A percentile compares a stretch with the other conserved stretches of the same genome.
These are phyloP conservation scores for Carex kokanica DNA, from an alignment of 176 grass and related monocot genomes.

Conservation along the genomic window DNA sequence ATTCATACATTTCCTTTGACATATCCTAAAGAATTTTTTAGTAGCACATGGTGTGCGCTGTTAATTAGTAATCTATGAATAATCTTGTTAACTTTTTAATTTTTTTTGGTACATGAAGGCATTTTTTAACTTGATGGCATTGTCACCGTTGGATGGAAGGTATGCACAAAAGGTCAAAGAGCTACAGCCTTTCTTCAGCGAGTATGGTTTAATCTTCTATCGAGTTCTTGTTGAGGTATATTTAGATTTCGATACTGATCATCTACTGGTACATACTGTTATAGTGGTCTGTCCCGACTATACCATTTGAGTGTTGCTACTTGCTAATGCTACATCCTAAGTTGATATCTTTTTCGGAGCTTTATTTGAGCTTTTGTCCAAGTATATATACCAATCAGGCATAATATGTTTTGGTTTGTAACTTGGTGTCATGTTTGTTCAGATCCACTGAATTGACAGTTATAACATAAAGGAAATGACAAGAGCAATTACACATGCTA, in stretches of 20 bases:
- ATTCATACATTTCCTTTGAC: neutral
- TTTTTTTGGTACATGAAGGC: slow-evolving; percentile 19
- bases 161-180: slow-evolving; percentile 48
- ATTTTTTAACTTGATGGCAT: slow-evolving; percentile 51
- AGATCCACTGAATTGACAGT: neutral
- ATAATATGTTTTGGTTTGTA: neutral
- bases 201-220: slow-evolving; percentile 90
- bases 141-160: slow-evolving; percentile 86
- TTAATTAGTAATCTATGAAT: neutral
- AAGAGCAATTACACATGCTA: neutral
- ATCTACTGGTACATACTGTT: neutral
- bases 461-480: neutral
- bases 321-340: neutral
- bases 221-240: slow-evolving; percentile 77
- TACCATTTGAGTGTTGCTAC: neutral
- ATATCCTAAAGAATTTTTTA: neutral
- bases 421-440: neutral
- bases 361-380: neutral
- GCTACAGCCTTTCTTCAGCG: slow-evolving; percentile 74
- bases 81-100: neutral
- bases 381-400: neutral
- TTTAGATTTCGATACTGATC: neutral
- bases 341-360: neutral
- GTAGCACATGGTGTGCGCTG: neutral
- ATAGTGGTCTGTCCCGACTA: neutral